Conservation (phyloP, 2,329 filamentous ascomycete species). For the Fusarium mexicanum region DNA sequence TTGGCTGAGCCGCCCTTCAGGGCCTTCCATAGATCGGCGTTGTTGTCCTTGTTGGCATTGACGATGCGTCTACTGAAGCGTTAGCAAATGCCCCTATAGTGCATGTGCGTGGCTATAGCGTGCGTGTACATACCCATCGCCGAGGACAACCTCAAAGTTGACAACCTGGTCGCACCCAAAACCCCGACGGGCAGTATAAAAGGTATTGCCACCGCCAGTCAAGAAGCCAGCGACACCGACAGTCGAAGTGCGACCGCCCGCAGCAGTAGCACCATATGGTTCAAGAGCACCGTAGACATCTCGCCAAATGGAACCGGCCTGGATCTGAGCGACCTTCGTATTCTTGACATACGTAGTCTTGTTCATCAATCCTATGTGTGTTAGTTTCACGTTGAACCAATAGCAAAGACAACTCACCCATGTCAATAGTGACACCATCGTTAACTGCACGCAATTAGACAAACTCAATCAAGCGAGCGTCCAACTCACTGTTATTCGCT, state of each 20-base stretch:
- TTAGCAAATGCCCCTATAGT: neutral
- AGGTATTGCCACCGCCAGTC: conserved; percentile 40
- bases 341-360: conserved; percentile 11
- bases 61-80: neutral
- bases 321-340: conserved; percentile 9
- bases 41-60: conserved; percentile 26
- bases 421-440: conserved; percentile 13
- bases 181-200: conserved; percentile 25
- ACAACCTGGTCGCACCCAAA: conserved; percentile 53
- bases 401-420: neutral
- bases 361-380: conserved; percentile 6
- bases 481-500: conserved; percentile 6
- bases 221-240: conserved; percentile 44
- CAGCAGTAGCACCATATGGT: conserved; percentile 9
- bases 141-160: conserved; percentile 55
- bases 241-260: conserved; percentile 1
- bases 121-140: neutral
- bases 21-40: conserved; percentile 24
- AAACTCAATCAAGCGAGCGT: neutral
- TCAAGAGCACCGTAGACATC: conserved; percentile 8
- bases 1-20: conserved; percentile 29
- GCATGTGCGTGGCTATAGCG: accelerated
- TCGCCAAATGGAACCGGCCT: conserved; percentile 5
- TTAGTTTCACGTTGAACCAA: neutral
- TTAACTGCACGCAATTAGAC: conserved; percentile 7